These are phyloP conservation scores for Coriolopsis trogii DNA, from an alignment of 1,284 basidiomycete species.

Conservation along the genomic window DNA sequence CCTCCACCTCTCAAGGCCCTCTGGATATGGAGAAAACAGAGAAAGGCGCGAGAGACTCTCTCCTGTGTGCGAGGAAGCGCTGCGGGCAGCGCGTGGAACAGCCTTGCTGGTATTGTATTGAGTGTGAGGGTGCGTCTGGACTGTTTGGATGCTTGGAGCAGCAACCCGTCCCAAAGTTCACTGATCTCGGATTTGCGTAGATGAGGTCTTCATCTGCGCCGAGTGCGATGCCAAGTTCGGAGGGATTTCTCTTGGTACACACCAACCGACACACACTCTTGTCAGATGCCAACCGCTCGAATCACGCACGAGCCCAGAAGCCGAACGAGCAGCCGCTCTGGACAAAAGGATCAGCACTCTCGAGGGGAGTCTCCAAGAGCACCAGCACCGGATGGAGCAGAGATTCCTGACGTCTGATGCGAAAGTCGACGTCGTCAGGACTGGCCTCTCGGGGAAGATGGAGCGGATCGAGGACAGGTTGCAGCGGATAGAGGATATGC, in stretches of 20 bases:
- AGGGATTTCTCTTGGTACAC: neutral
- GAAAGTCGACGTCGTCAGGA: no score
- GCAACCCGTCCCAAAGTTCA: no score
- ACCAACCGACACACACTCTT: constrained; percentile 1
- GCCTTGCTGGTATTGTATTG: constrained; percentile 18
- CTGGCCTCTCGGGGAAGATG: no score
- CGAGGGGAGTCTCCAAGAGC: no score
- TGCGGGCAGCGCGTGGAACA: neutral
- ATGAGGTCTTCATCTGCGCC: constrained; percentile 1
- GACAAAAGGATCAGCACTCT: neutral
- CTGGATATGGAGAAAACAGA: neutral
- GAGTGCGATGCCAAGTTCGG: constrained; percentile 1
- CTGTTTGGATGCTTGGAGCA: neutral
- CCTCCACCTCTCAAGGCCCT: neutral
- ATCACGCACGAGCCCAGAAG: neutral
- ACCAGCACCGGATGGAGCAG: no score
- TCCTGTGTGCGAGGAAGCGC: neutral
- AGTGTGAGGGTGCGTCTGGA: constrained; percentile 7
- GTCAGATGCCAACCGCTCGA: constrained; percentile 6
- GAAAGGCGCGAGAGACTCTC: neutral
- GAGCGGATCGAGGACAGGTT: no score
- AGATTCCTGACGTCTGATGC: no score
- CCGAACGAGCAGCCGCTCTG: neutral
- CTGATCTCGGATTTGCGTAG: neutral
- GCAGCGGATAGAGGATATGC: no score